Evolutionary conservation across 2,329 filamentous ascomycete genomes (phyloP).

Genomic region (Tolypocladium sp.): DNA sequence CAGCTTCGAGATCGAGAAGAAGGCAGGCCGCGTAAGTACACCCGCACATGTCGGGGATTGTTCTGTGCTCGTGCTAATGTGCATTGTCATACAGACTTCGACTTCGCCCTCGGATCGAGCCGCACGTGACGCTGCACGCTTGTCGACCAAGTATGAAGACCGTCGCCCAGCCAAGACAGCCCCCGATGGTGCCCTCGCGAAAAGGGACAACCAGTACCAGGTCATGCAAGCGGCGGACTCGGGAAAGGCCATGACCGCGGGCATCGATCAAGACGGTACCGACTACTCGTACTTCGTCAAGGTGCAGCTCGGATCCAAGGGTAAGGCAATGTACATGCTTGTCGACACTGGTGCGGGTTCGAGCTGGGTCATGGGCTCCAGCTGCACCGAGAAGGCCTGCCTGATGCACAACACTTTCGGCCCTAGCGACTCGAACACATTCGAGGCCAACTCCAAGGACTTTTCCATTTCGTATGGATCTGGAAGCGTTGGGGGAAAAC

Average conservation of each 20-base stretch:
- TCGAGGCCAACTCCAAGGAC: slow-evolving; percentile 38
- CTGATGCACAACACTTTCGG: slow-evolving; percentile 62
- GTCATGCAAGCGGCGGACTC: slow-evolving; percentile 37
- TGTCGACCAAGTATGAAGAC: slow-evolving; percentile 28
- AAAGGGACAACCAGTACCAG: slow-evolving; percentile 36
- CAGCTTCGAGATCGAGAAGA: slow-evolving; percentile 32
- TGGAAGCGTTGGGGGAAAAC: slow-evolving; percentile 58
- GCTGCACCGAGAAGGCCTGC: slow-evolving; percentile 60
- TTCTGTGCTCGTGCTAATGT: background rate
- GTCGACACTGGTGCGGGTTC: slow-evolving; percentile 61
- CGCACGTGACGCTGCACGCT: slow-evolving; percentile 15
- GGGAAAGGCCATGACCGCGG: slow-evolving; percentile 36
- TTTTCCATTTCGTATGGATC: slow-evolving; percentile 71
- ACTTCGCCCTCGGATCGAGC: slow-evolving; percentile 24
- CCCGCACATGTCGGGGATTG: background rate
- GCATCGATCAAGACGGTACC: slow-evolving; percentile 54
- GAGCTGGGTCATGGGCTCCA: slow-evolving; percentile 73
- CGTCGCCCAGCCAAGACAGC: background rate
- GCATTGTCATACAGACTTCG: slow-evolving; percentile 15
- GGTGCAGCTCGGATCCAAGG: slow-evolving; percentile 44
- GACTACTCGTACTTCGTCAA: slow-evolving; percentile 59
- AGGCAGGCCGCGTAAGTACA: slow-evolving; percentile 11
- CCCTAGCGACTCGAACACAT: slow-evolving; percentile 52
- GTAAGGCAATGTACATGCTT: slow-evolving; percentile 49
- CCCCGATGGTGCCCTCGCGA: slow-evolving; percentile 10